Conservation (phyloP, 805 yeast genomes). For the Wickerhamomyces sydowiorum region DNA sequence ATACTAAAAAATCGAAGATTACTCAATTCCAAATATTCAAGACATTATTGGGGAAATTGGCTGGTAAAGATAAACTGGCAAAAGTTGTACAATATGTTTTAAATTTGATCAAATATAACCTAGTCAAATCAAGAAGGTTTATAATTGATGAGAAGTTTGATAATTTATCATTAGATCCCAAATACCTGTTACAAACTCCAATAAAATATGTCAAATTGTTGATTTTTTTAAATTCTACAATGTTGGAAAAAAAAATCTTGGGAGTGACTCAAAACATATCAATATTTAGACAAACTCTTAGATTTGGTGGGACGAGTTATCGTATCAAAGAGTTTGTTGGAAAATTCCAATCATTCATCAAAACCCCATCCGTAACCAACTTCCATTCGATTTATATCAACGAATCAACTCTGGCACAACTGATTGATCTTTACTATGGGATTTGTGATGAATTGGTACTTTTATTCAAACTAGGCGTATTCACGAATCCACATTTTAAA, state of each 20-base stretch:
- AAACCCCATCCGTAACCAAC: conserved; percentile 11
- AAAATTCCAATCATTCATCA: conserved; percentile 25
- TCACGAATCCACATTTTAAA: conserved; percentile 31
- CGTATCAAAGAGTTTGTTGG: conserved; percentile 34
- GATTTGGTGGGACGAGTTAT: conserved; percentile 70
- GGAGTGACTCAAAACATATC: conserved; percentile 44
- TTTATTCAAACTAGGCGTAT: conserved; percentile 47
- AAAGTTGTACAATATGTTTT: conserved; percentile 56
- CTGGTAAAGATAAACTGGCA: conserved; percentile 70
- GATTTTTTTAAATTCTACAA: conserved; percentile 24
- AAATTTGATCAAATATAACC: conserved; percentile 44
- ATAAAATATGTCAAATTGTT: conserved; percentile 18
- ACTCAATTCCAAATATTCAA: conserved; percentile 37
- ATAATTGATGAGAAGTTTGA: conserved; percentile 23
- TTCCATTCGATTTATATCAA: conserved; percentile 31
- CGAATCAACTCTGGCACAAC: conserved; percentile 42
- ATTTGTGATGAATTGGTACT: conserved; percentile 58
- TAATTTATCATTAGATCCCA: conserved; percentile 22
- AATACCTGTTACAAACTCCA: conserved; percentile 19
- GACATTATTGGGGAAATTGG: conserved; percentile 45
- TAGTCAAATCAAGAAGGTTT: conserved; percentile 32
- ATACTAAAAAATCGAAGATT: background rate
- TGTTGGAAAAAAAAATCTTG: conserved; percentile 28
- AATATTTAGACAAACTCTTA: conserved; percentile 57
- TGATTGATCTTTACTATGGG: conserved; percentile 55